These are phyloP conservation scores for Pseudohyphozyma bogoriensis DNA, from an alignment of 768 basidiomycete species.

Conservation along the genomic window DNA sequence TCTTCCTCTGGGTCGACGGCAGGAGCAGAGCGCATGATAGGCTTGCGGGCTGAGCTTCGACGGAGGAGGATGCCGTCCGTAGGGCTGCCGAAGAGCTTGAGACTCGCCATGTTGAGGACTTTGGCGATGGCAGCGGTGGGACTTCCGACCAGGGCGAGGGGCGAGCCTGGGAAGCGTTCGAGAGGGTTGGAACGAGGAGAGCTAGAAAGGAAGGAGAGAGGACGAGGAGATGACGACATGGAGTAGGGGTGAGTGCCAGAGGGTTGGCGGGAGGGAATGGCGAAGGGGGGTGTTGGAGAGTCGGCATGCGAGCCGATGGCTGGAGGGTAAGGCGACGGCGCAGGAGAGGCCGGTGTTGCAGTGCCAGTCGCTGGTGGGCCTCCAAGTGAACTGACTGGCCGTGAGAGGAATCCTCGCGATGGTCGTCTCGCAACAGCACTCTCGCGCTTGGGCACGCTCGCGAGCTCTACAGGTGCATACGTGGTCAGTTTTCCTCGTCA, in stretches of 20 bases:
- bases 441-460: slow-evolving; percentile 38
- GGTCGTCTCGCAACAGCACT: slow-evolving; percentile 36
- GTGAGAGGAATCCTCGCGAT: slow-evolving; percentile 30
- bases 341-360: slow-evolving; percentile 33
- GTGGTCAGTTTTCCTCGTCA: too few relatives aligned
- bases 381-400: slow-evolving; percentile 32
- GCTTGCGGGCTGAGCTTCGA: slow-evolving; percentile 28
- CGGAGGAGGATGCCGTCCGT: slow-evolving; percentile 34
- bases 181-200: slow-evolving; percentile 25
- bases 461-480: slow-evolving; percentile 37
- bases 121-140: slow-evolving; percentile 37
- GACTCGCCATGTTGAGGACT: slow-evolving; percentile 39
- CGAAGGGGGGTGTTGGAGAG: slow-evolving; percentile 40
- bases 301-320: slow-evolving; percentile 29
- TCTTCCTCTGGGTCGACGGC: slow-evolving; percentile 51
- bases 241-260: slow-evolving; percentile 23
- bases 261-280: slow-evolving; percentile 22
- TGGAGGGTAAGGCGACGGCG: slow-evolving; percentile 36
- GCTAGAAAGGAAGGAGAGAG: slow-evolving; percentile 28
- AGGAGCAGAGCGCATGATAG: slow-evolving; percentile 16
- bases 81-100: slow-evolving; percentile 38
- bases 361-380: slow-evolving; percentile 35
- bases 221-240: slow-evolving; percentile 27
- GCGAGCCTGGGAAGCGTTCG: slow-evolving; percentile 30
- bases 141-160: slow-evolving; percentile 34